Evolutionary conservation across 805 yeast genomes (phyloP).

Genomic region (Clavispora asparagi): DNA sequence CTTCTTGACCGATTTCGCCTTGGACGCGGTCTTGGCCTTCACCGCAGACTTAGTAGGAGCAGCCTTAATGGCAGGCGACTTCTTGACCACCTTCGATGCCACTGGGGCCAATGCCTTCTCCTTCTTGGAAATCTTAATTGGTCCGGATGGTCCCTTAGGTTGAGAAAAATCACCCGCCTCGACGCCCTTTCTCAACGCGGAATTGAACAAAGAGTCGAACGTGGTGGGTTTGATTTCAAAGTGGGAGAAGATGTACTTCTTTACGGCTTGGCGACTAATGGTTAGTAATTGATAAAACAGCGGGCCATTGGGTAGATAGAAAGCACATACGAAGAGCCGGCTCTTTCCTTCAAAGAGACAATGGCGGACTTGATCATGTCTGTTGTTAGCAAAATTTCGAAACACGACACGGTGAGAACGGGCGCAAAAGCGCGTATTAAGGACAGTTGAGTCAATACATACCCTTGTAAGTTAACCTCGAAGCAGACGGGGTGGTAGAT

Average conservation of each 20-base stretch:
- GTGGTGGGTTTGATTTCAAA: constrained; percentile 52
- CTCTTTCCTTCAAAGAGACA: constrained; percentile 67
- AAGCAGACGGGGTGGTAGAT: constrained; percentile 7
- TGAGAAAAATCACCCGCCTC: constrained; percentile 69
- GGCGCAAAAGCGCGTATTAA: neutral
- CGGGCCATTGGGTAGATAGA: neutral
- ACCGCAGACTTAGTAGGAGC: neutral
- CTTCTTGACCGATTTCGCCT: neutral
- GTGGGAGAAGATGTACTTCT: constrained; percentile 71
- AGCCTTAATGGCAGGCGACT: neutral
- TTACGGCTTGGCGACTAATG: constrained; percentile 77
- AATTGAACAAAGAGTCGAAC: constrained; percentile 72
- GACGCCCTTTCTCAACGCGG: constrained; percentile 78
- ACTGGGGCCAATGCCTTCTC: constrained; percentile 11
- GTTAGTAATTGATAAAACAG: constrained; percentile 14
- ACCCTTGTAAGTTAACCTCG: constrained; percentile 13
- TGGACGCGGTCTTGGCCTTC: neutral
- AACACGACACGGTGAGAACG: neutral
- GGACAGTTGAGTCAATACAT: constrained; percentile 1
- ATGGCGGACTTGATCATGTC: constrained; percentile 69
- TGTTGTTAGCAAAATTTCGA: constrained; percentile 10
- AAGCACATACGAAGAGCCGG: constrained; percentile 60
- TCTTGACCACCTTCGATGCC: neutral
- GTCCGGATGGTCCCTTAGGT: constrained; percentile 89
- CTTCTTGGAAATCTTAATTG: constrained; percentile 61